Base-by-base conservation (phyloP, 2,329 filamentous ascomycete genomes). In the Penicillium sp. region DNA sequence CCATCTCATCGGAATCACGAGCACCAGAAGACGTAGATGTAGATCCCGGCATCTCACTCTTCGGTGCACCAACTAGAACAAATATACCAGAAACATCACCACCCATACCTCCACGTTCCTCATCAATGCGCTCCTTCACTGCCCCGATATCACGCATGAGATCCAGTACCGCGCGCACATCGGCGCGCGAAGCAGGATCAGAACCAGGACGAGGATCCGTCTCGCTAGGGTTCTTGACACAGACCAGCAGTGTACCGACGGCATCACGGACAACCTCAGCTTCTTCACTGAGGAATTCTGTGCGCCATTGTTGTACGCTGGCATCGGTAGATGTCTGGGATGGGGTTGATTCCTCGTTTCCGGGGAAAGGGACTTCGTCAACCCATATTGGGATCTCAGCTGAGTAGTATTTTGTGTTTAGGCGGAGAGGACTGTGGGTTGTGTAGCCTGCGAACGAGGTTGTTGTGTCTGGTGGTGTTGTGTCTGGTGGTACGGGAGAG, bases 331-430 rank as follows among this genome's bases (percentile, higher is more conserved):
- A 24, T 4, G 53, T 16, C n/a, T 37, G n/a, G 8, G 33, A 37
- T 37, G 9, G 35, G 3, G 37, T 16, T 43, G 11, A 9, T 24
- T 9, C 11, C 27, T 11, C 21, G 50, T 37, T 11, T 55, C 29
- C 1, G 51, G 29, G 37, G 14, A 71, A 55, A 1, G 76, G 74
- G 13, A 80, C 69, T 61, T 79, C 77, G 52, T 80, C 78, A 21
- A 79, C 77, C 78, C 78, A 80, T 45, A 80, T 70, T 16, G 73
- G 75, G 22, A 80, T 67, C 16, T 79, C 74, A 6, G 76, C 70
- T 4, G 61, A 68, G 59, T 79, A 80, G 63, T 80, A 80, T 61
- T 74, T 76, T 43, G 76, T 80, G 47, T 65, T 47, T 47, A 80
- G 63, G 6, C 57, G 65, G 29, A 80, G 66, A 6, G 77, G 77